Evolutionary conservation across 176 grass and related monocot genomes (phyloP).

Genomic region (Chrysopogon serrulatus): DNA sequence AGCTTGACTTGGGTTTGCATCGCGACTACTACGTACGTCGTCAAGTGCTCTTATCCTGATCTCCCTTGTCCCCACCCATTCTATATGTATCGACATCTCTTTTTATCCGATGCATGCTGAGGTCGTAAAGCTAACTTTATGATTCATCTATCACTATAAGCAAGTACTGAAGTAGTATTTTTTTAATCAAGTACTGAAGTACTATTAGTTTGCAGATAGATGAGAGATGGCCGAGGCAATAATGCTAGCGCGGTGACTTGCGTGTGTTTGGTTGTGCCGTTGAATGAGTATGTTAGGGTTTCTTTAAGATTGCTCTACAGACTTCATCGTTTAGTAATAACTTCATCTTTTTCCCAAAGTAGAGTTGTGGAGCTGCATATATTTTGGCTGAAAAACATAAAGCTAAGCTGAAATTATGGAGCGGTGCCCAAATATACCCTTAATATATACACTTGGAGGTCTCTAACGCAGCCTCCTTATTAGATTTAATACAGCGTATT

Average conservation of each 20-base stretch:
- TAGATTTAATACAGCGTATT: too few relatives aligned
- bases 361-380: too few relatives aligned
- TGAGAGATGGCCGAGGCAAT: background rate
- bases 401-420: too few relatives aligned
- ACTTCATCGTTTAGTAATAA: too few relatives aligned
- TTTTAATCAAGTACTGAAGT: background rate
- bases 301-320: too few relatives aligned
- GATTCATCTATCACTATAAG: background rate
- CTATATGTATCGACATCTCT: background rate
- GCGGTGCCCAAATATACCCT: too few relatives aligned
- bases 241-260: background rate
- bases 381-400: too few relatives aligned
- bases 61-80: background rate
- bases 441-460: too few relatives aligned
- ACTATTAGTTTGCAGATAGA: background rate
- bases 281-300: too few relatives aligned
- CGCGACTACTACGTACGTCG: conserved; percentile 1
- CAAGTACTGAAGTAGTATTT: background rate
- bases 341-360: too few relatives aligned
- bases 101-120: background rate
- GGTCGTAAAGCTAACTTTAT: conserved; percentile 28
- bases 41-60: conserved; percentile 8
- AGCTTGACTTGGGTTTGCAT: background rate
- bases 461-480: too few relatives aligned
- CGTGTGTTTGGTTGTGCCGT: too few relatives aligned